These are phyloP conservation scores for Botrytis cinerea DNA, from an alignment of 2,329 filamentous ascomycete species.

Conservation along the genomic window DNA sequence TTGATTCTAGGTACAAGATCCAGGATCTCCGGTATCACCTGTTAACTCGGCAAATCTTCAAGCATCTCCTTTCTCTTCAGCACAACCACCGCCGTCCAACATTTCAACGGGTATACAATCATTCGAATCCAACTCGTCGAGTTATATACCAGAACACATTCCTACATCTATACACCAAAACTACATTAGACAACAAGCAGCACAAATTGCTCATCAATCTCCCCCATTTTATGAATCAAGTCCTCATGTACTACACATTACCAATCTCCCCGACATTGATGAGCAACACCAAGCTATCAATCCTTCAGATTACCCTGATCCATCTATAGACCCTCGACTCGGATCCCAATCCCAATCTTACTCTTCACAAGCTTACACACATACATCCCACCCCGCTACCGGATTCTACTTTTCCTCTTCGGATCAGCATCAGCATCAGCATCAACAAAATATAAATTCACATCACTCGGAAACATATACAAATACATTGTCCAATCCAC, in stretches of 20 bases:
- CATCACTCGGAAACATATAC: neutral
- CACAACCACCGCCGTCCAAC: neutral
- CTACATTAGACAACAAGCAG: neutral
- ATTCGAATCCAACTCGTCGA: neutral
- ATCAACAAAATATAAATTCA: neutral
- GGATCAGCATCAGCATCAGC: conserved; percentile 1
- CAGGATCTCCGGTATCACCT: neutral
- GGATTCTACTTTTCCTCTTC: conserved; percentile 1
- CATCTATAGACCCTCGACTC: neutral
- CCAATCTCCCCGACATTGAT: neutral
- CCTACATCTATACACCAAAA: neutral
- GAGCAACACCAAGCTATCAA: neutral
- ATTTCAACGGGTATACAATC: neutral
- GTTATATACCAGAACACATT: neutral
- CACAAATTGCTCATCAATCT: neutral
- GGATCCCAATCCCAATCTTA: neutral
- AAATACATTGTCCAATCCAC: neutral
- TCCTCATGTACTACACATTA: neutral
- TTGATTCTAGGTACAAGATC: neutral
- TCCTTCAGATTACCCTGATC: neutral
- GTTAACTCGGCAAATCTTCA: neutral
- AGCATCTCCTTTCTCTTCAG: neutral
- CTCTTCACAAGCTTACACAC: neutral
- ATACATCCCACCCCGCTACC: neutral
- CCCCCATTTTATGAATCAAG: neutral